Evolutionary conservation across 805 yeast genomes (phyloP), one percentile per base, ranked within the genome.

Genomic region (Wickerhamiella dianesei): DNA sequence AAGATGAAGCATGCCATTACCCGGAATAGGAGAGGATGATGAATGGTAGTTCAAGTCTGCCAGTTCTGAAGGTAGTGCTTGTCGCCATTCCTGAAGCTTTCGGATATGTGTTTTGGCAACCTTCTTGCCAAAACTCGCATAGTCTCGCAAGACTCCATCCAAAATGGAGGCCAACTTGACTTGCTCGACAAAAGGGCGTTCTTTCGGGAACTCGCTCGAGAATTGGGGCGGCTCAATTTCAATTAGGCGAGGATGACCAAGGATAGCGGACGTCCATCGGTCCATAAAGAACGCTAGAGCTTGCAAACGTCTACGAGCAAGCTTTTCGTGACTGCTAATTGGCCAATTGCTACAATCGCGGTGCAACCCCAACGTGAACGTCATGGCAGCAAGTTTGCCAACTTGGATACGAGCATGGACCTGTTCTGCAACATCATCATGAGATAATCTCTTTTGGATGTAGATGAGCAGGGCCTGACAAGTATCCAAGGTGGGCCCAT

Each of bases 321-420:
- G 45, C 43, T 62, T 65, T 32, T 57, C 62, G 36, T 57, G 54
- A 12, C 51, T 54, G 3, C 64, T 56, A 29, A 66, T 61, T 14
- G 53, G 52, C 69, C 70, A 66, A 21, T 48, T 35, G 4, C 58
- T 35, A 48, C 66, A 63, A 47, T 66, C 67, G 6, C 63, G 36
- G 49, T 63, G 66, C 22, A 64, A 53, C 0, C 67, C 67, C 12
- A 63, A 47, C 22, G 60, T 57, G 40, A 56, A 59, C 4, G 60
- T 56, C 18, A 60, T 39, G 3, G 66, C 47, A 0, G 61, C 62
- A 12, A 59, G 49, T 44, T 50, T 52, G n/a, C 62, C 64, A 3
- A 59, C 42, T 32, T 58, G 57, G 6, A 55, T 49, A 3, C 59
- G 50, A 19, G 50, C 41, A 2, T 54, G 48, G 16, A 55, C 54